A percentile compares a stretch with the other conserved stretches of the same genome.
phyloP scores from a whole-genome alignment of 495 filamentous ascomycete species.

The Penicillium simplicissimum region DNA sequence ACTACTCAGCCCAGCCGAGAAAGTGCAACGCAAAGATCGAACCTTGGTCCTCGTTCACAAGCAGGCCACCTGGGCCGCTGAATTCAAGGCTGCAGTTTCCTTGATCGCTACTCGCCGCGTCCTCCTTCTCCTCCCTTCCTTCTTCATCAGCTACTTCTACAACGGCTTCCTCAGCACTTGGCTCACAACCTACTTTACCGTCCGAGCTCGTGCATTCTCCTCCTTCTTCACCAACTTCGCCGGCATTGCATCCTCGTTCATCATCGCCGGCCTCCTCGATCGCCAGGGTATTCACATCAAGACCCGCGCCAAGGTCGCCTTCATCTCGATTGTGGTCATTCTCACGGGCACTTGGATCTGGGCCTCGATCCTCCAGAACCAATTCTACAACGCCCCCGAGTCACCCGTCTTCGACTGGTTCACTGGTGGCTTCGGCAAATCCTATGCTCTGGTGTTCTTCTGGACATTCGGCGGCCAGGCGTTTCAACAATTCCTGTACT shows the following conservation, averaged over 20 bases:
- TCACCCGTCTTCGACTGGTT: conserved; percentile 37
- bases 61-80: conserved; percentile 29
- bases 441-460: conserved; percentile 37
- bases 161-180: conserved; percentile 38
- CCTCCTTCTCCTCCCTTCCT: conserved; percentile 30
- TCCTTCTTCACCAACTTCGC: conserved; percentile 41
- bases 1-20: conserved; percentile 33
- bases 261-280: conserved; percentile 33
- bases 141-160: conserved; percentile 44
- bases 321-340: conserved; percentile 27
- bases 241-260: conserved; percentile 35
- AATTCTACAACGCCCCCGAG: conserved; percentile 30
- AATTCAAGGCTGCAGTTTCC: conserved; percentile 33
- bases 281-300: conserved; percentile 38
- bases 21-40: conserved; percentile 35
- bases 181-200: conserved; percentile 37
- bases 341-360: conserved; percentile 37
- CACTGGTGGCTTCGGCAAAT: conserved; percentile 34
- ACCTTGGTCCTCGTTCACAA: conserved; percentile 33
- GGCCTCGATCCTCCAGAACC: conserved; percentile 33
- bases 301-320: conserved; percentile 32
- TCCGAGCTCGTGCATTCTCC: conserved; percentile 35
- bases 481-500: conserved; percentile 40
- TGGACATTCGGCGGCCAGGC: conserved; percentile 36
- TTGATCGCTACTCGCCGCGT: conserved; percentile 32